Evolutionary conservation across 257 asterid species (phyloP), one percentile per base, ranked within the genome.

Genomic region (Gynochthodes officinalis): DNA sequence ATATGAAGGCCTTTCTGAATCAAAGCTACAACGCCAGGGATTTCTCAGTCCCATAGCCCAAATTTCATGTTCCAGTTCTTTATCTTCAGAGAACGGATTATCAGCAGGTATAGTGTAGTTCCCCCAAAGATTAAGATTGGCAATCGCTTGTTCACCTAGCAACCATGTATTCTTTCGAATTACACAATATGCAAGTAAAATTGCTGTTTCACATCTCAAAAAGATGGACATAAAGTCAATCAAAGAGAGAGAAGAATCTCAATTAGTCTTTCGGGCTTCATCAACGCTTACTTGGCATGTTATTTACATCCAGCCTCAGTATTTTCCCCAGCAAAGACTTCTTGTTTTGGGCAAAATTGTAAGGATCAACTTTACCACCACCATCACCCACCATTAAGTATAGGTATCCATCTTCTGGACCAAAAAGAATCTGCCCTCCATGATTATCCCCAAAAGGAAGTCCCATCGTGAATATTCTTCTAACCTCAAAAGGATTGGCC

Each of bases 1-100:
- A 77, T 90, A 89, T 28, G 93, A 83, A 81, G 96, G 97, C 88
- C 96, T 88, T 74, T 90, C 92, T 30, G 97, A 78, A 77, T 93
- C 98, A 27, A 93, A 93, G 83, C 97, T 90, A 63, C 98, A 93
- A 21, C 96, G 92, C 98, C 97, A 93, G 8, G 98, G 98, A 59
- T 84, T 83, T 82, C 96, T 88, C 14, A 93, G 58, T 32, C 98
- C 98, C 16, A 84, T 75, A 14, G 97, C 98, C 96, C 96, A 93
- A 64, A 93, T 80, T 80, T 88, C 96, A 0, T 83, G 90, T 69
- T 74, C 83, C 96, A 85, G 75, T 28, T 86, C 90, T 67, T 73
- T 81, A 42, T 90, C 92, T 50, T 85, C 88, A 2, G 80, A 30
- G 48, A 75, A 89, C 59, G 97, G 98, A 78, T 93, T 93, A 79